Conservation (phyloP, 768 basidiomycete genomes). For the Pleurotus eryngii region DNA sequence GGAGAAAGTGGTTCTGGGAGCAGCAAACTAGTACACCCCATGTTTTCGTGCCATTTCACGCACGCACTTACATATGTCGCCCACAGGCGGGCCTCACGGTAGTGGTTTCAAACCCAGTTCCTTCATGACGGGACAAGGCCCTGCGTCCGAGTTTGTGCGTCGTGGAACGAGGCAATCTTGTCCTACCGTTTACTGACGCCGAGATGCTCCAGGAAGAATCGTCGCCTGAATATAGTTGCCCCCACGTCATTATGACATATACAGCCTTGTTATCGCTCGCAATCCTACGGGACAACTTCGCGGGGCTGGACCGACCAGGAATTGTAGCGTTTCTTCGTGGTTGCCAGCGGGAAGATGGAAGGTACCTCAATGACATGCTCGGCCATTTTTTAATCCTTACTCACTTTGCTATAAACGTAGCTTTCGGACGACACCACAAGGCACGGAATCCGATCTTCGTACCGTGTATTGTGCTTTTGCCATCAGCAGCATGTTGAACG, state of each 20-base stretch:
- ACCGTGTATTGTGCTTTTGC: conserved; percentile 87
- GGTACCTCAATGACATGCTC: conserved; percentile 42
- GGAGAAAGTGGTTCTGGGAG: conserved; percentile 87
- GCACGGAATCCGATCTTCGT: conserved; percentile 75
- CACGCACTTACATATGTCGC: neutral
- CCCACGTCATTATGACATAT: conserved; percentile 93
- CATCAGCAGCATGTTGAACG: conserved; percentile 72
- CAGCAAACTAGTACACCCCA: conserved; percentile 63
- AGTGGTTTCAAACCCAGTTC: conserved; percentile 75
- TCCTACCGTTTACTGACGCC: neutral
- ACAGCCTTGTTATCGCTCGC: conserved; percentile 82
- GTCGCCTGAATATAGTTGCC: conserved; percentile 56
- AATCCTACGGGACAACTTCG: conserved; percentile 84
- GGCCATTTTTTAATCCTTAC: neutral
- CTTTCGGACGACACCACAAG: conserved; percentile 67
- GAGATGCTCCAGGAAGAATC: conserved; percentile 27
- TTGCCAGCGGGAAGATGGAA: conserved; percentile 81
- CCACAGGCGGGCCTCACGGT: conserved; percentile 52
- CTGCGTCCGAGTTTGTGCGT: conserved; percentile 11
- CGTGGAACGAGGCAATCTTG: conserved; percentile 4
- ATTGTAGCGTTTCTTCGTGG: conserved; percentile 62
- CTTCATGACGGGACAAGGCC: conserved; percentile 51
- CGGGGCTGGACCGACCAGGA: conserved; percentile 62
- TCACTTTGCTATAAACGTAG: conserved; percentile 29
- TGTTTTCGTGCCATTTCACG: conserved; percentile 6